phyloP scores from a whole-genome alignment of 2,329 filamentous ascomycete species.

The Neofusicoccum parvum region DNA sequence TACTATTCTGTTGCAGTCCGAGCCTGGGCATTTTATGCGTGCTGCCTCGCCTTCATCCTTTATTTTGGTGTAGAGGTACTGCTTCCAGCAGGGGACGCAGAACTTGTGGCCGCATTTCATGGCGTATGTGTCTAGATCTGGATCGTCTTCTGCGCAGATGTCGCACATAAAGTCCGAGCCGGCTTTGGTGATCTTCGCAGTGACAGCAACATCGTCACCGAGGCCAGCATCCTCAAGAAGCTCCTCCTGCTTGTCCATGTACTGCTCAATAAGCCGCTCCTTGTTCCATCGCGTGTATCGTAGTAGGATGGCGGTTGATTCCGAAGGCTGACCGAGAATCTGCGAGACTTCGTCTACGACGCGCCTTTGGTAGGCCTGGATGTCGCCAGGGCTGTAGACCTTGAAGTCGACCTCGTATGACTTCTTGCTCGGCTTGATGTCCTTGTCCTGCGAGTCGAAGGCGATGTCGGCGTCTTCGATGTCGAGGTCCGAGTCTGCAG shows the following conservation, averaged over 20 bases:
- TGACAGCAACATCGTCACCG: conserved; percentile 52
- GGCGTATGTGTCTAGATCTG: conserved; percentile 78
- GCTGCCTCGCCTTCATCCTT: conserved; percentile 93
- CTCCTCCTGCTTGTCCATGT: conserved; percentile 85
- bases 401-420: conserved; percentile 84
- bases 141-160: conserved; percentile 91
- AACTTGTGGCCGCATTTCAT: conserved; percentile 95
- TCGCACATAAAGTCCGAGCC: conserved; percentile 79
- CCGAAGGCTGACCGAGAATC: conserved; percentile 85
- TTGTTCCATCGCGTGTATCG: conserved; percentile 95
- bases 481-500: conserved; percentile 53
- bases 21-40: conserved; percentile 88
- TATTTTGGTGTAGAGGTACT: conserved; percentile 92
- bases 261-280: conserved; percentile 89
- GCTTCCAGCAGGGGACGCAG: conserved; percentile 87
- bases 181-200: conserved; percentile 70
- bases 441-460: conserved; percentile 67
- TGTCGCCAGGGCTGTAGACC: conserved; percentile 77
- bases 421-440: conserved; percentile 72
- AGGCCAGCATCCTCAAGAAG: conserved; percentile 84
- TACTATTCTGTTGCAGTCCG: conserved; percentile 85
- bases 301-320: conserved; percentile 87
- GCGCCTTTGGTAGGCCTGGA: conserved; percentile 80
- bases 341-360: conserved; percentile 89
- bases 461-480: conserved; percentile 63